These are phyloP conservation scores for Truncatella angustata DNA, from an alignment of 2,329 filamentous ascomycete genomes.

Conservation along the genomic window DNA sequence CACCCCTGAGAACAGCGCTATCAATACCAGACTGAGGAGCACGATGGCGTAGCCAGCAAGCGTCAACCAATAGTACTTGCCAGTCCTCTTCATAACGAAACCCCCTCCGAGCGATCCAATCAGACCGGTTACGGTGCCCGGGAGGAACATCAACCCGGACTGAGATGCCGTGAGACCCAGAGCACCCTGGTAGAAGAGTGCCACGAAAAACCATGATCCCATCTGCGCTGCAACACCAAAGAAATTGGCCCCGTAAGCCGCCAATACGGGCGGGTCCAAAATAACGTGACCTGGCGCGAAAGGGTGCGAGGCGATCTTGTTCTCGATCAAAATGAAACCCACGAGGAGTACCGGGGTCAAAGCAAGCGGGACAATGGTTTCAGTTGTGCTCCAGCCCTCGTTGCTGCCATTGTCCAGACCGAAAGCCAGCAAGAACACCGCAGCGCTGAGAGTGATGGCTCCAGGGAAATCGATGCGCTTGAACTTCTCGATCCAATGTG, in stretches of 20 bases:
- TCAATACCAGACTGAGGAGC: slow-evolving; percentile 50
- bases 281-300: slow-evolving; percentile 76
- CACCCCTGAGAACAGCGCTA: slow-evolving; percentile 57
- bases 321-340: slow-evolving; percentile 68
- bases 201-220: slow-evolving; percentile 68
- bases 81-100: slow-evolving; percentile 66
- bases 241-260: slow-evolving; percentile 70
- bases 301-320: slow-evolving; percentile 64
- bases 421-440: slow-evolving; percentile 63
- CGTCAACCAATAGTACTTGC: slow-evolving; percentile 70
- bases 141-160: slow-evolving; percentile 65
- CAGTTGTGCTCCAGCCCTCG: slow-evolving; percentile 59
- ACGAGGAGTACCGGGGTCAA: slow-evolving; percentile 58
- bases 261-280: slow-evolving; percentile 63
- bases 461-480: slow-evolving; percentile 71
- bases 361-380: slow-evolving; percentile 57
- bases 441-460: slow-evolving; percentile 61
- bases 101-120: slow-evolving; percentile 64
- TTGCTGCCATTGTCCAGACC: slow-evolving; percentile 75
- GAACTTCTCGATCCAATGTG: slow-evolving; percentile 65
- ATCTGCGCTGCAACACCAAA: slow-evolving; percentile 61
- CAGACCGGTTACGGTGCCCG: slow-evolving; percentile 62
- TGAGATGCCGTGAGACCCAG: slow-evolving; percentile 61
- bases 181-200: slow-evolving; percentile 75
- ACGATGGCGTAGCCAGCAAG: slow-evolving; percentile 53